phyloP scores from a whole-genome alignment of 2,329 filamentous ascomycete species.

The Aureobasidium sp. region DNA sequence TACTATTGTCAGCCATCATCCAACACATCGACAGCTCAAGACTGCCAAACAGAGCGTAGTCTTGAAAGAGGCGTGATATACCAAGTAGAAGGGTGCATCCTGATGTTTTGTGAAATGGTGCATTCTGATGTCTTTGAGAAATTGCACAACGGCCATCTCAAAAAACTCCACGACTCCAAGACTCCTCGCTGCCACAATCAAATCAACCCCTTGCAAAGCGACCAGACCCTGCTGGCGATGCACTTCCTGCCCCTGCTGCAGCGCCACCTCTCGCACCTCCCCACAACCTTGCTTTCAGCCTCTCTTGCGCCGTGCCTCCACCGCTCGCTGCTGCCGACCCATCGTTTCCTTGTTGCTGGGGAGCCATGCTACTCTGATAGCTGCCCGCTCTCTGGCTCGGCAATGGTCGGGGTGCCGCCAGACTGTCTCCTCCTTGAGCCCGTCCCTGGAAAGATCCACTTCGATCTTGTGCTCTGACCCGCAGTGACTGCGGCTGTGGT shows the following conservation, averaged over 20 bases:
- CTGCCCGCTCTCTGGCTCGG: slow-evolving; percentile 67
- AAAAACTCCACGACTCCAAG: neutral
- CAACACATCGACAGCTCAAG: too few relatives aligned
- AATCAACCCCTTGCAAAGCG: slow-evolving; percentile 1
- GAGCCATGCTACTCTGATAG: slow-evolving; percentile 51
- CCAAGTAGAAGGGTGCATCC: too few relatives aligned
- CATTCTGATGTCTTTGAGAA: too few relatives aligned
- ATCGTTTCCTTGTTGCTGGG: slow-evolving; percentile 29
- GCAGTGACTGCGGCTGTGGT: slow-evolving; percentile 18
- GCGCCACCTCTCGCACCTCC: slow-evolving; percentile 15
- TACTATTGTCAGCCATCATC: too few relatives aligned
- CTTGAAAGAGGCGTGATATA: too few relatives aligned
- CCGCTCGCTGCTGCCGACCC: slow-evolving; percentile 30
- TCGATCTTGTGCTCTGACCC: slow-evolving; percentile 25
- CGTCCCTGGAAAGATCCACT: slow-evolving; percentile 15
- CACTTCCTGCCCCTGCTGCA: neutral
- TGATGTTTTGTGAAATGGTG: too few relatives aligned
- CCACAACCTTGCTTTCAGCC: slow-evolving; percentile 72
- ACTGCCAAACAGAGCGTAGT: too few relatives aligned
- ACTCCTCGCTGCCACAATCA: neutral
- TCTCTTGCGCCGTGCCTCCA: slow-evolving; percentile 62
- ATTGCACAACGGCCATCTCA: too few relatives aligned
- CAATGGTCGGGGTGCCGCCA: slow-evolving; percentile 45
- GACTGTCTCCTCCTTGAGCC: neutral
- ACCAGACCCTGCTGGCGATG: slow-evolving; percentile 3